Percentiles rank a stretch among this genome's conserved stretches.
These are phyloP conservation scores for Peniophora sp. DNA, from an alignment of 1,284 basidiomycete species.

Conservation along the genomic window DNA sequence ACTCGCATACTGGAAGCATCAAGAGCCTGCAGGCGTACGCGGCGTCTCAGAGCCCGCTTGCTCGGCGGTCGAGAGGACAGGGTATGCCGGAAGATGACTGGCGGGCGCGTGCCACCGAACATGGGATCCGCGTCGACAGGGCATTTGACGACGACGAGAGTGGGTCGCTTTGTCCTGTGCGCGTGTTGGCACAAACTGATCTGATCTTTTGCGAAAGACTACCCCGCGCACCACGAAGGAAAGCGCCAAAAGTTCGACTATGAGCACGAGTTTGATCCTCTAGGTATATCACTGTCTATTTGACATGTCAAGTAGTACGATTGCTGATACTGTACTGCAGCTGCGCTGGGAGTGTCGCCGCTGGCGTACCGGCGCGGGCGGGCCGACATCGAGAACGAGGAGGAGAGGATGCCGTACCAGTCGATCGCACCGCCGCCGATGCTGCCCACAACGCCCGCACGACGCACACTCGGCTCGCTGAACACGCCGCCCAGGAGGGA, in stretches of 20 bases:
- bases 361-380: too few species aligned
- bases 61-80: constrained; percentile 39
- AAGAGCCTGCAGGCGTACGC: too few species aligned
- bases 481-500: constrained; percentile 57
- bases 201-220: background rate
- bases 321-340: too few species aligned
- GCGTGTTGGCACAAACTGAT: background rate
- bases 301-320: too few species aligned
- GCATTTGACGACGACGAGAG: constrained; percentile 44
- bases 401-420: constrained; percentile 9
- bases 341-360: too few species aligned
- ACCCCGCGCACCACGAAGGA: too few species aligned
- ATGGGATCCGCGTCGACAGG: constrained; percentile 58
- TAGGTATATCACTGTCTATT: too few species aligned
- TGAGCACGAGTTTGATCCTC: too few species aligned
- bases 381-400: too few species aligned
- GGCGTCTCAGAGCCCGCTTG: constrained; percentile 12
- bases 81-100: constrained; percentile 49
- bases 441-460: constrained; percentile 25
- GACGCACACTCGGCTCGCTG: constrained; percentile 25
- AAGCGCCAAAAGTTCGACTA: too few species aligned
- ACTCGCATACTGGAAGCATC: constrained; percentile 27
- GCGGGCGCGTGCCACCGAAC: constrained; percentile 62
- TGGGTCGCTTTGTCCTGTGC: constrained; percentile 10
- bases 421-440: constrained; percentile 13